A percentile compares a stretch with the other conserved stretches of the same genome.
Evolutionary conservation across 2,329 filamentous ascomycete species (phyloP).

Genomic region (Fusarium zealandicum): DNA sequence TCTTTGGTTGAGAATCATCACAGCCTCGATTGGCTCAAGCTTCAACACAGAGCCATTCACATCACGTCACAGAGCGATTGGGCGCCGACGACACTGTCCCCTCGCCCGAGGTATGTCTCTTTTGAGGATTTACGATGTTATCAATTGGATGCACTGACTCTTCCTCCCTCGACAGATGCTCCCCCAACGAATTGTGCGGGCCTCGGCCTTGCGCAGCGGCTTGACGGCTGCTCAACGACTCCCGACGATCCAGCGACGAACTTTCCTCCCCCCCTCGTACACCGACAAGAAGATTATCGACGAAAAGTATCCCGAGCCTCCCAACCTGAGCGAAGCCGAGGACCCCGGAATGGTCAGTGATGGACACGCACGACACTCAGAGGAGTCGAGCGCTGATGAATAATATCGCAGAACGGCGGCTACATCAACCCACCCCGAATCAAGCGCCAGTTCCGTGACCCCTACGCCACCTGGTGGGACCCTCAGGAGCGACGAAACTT

Average conservation of each 20-base stretch:
- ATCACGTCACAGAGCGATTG: slow-evolving; percentile 49
- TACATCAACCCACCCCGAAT: slow-evolving; percentile 80
- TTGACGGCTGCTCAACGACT: slow-evolving; percentile 57
- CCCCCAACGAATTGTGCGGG: slow-evolving; percentile 64
- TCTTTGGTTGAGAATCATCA: slow-evolving; percentile 41
- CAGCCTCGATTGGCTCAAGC: slow-evolving; percentile 44
- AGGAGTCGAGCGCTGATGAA: slow-evolving; percentile 35
- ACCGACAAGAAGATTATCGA: slow-evolving; percentile 57
- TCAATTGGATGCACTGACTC: slow-evolving; percentile 30
- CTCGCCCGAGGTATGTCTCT: slow-evolving; percentile 44
- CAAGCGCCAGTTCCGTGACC: slow-evolving; percentile 93
- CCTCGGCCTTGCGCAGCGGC: slow-evolving; percentile 53
- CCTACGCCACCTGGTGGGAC: slow-evolving; percentile 95
- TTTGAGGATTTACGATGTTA: background rate
- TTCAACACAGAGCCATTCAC: slow-evolving; percentile 41
- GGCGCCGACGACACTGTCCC: slow-evolving; percentile 43
- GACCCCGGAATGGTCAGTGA: slow-evolving; percentile 70
- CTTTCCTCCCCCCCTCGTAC: slow-evolving; percentile 60
- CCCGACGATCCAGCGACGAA: slow-evolving; percentile 63
- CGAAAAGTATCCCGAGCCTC: slow-evolving; percentile 59
- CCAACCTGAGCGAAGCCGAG: slow-evolving; percentile 62
- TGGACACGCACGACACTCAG: background rate
- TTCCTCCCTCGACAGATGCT: slow-evolving; percentile 60
- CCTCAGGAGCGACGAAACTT: slow-evolving; percentile 97
- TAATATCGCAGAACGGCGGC: slow-evolving; percentile 73